These are phyloP conservation scores for Conoideocrella luteorostrata DNA, from an alignment of 2,329 filamentous ascomycete species.

Conservation along the genomic window DNA sequence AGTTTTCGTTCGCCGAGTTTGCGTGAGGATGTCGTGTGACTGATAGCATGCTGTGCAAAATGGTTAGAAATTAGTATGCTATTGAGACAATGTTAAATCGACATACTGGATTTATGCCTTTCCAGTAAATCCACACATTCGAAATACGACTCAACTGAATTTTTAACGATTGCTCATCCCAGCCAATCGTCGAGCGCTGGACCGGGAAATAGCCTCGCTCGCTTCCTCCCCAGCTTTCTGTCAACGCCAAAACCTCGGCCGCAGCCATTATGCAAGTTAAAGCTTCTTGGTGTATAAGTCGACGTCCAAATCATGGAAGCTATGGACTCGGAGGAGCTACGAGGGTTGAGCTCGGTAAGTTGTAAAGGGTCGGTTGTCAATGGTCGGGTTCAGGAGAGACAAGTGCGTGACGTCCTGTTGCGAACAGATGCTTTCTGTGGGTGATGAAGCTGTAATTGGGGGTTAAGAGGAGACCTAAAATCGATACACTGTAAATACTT, in stretches of 20 bases:
- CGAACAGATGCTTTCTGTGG: no score
- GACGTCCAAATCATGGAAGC: constrained; percentile 49
- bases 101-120: constrained; percentile 1
- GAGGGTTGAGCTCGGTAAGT: not conserved
- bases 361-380: constrained; percentile 9
- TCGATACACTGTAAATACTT: not conserved
- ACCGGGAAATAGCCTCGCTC: constrained; percentile 30
- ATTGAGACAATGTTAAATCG: not conserved
- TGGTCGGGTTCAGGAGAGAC: constrained; percentile 5
- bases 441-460: no score
- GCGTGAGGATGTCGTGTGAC: not conserved
- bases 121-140: constrained; percentile 10
- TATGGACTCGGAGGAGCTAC: constrained; percentile 17
- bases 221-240: constrained; percentile 36
- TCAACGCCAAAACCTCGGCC: constrained; percentile 39
- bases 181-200: constrained; percentile 25
- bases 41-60: not conserved
- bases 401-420: not conserved
- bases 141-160: constrained; percentile 33
- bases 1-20: not conserved
- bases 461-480: no score
- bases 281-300: constrained; percentile 34
- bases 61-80: not conserved
- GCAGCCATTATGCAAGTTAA: constrained; percentile 48
- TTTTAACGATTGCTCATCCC: constrained; percentile 22